These are phyloP conservation scores for Aspergillus candidus DNA, from an alignment of 2,329 filamentous ascomycete genomes.

Conservation along the genomic window DNA sequence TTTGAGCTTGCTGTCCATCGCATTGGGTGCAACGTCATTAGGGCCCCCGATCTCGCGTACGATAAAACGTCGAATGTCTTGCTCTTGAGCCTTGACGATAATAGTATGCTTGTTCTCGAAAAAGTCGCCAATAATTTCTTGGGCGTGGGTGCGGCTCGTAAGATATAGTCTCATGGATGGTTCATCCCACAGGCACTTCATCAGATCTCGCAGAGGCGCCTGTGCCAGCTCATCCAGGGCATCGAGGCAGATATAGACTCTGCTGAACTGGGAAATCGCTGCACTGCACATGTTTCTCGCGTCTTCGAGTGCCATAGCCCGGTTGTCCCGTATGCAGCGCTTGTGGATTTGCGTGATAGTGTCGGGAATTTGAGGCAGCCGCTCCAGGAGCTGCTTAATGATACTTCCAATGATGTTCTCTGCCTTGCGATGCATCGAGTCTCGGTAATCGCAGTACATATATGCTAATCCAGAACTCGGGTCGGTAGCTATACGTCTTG, in stretches of 20 bases:
- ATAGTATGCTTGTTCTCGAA: neutral
- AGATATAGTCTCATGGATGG: neutral
- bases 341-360: neutral
- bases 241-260: constrained; percentile 1
- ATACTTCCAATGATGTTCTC: constrained; percentile 1
- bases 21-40: constrained; percentile 2
- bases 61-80: constrained; percentile 2
- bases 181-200: neutral
- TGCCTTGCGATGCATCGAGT: neutral
- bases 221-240: constrained; percentile 2
- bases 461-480: neutral
- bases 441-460: constrained; percentile 3
- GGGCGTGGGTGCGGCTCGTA: constrained; percentile 1
- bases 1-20: constrained; percentile 1
- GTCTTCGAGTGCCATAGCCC: neutral
- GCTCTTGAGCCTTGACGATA: neutral
- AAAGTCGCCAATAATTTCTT: neutral
- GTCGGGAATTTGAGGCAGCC: neutral
- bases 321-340: neutral
- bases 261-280: neutral
- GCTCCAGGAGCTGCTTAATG: neutral
- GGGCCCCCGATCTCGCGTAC: constrained; percentile 2
- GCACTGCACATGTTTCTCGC: neutral
- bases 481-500: too few relatives aligned
- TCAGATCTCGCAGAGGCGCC: neutral